Evolutionary conservation across 495 filamentous ascomycete species (phyloP).

Genomic region (Podospora anserina): DNA sequence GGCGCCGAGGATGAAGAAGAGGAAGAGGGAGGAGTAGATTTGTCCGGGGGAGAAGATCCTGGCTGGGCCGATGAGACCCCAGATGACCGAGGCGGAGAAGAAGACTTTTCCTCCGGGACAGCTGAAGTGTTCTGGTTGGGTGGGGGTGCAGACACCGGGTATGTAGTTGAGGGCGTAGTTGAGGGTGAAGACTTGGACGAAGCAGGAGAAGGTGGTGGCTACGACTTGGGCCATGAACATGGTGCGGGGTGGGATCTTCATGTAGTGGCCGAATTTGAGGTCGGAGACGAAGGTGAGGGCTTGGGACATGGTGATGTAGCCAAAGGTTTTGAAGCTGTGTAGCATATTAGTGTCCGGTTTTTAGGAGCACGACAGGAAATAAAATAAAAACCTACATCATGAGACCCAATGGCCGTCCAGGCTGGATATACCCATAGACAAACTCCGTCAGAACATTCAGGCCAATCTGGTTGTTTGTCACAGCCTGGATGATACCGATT

Average conservation of each 20-base stretch:
- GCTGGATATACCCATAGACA: slow-evolving; percentile 67
- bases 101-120: slow-evolving; percentile 67
- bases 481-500: slow-evolving; percentile 59
- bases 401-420: slow-evolving; percentile 61
- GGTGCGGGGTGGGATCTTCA: slow-evolving; percentile 65
- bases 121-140: slow-evolving; percentile 61
- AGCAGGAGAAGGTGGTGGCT: slow-evolving; percentile 61
- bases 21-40: slow-evolving; percentile 61
- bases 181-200: slow-evolving; percentile 63
- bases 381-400: slow-evolving; percentile 50
- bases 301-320: slow-evolving; percentile 65
- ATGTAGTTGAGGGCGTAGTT: slow-evolving; percentile 64
- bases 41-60: slow-evolving; percentile 66
- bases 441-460: slow-evolving; percentile 70
- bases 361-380: too few relatives aligned
- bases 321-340: slow-evolving; percentile 65
- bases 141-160: slow-evolving; percentile 56
- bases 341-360: too few relatives aligned
- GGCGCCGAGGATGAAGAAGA: slow-evolving; percentile 63
- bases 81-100: slow-evolving; percentile 66
- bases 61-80: slow-evolving; percentile 65
- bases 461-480: slow-evolving; percentile 67
- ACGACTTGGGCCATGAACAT: slow-evolving; percentile 68
- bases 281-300: slow-evolving; percentile 54
- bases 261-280: slow-evolving; percentile 64